Percentiles rank a stretch among this genome's conserved stretches.
phyloP scores from a whole-genome alignment of 2,329 filamentous ascomycete genomes.

The Decorospora gaudefroyi region DNA sequence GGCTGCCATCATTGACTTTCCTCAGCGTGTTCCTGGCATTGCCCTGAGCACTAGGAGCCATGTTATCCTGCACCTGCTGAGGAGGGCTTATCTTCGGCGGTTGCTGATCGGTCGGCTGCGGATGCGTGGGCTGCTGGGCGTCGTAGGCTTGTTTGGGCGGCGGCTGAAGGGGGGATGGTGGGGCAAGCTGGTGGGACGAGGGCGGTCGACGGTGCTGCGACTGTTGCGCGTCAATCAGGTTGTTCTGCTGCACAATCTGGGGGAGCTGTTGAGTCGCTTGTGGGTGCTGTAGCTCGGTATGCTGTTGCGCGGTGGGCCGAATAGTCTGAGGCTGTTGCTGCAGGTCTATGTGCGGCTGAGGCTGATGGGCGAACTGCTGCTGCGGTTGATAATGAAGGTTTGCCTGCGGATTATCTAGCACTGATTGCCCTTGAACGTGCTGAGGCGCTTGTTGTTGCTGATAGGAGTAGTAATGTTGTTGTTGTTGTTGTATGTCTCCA shows the following conservation, averaged over 20 bases:
- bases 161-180: constrained; percentile 44
- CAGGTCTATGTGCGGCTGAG: constrained; percentile 28
- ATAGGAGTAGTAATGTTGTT: constrained; percentile 32
- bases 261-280: constrained; percentile 38
- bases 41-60: constrained; percentile 35
- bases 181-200: constrained; percentile 43
- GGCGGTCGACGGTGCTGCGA: constrained; percentile 41
- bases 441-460: constrained; percentile 28
- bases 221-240: constrained; percentile 36
- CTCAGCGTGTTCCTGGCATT: constrained; percentile 39
- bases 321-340: constrained; percentile 37
- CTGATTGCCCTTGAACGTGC: constrained; percentile 32
- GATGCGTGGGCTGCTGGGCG: constrained; percentile 34
- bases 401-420: constrained; percentile 34
- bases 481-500: constrained; percentile 33
- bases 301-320: constrained; percentile 38
- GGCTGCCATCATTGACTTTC: constrained; percentile 41
- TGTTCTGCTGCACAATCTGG: constrained; percentile 37
- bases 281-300: constrained; percentile 41
- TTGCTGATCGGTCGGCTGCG: constrained; percentile 33
- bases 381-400: constrained; percentile 36
- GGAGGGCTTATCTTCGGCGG: constrained; percentile 36
- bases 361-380: constrained; percentile 21
- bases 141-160: constrained; percentile 43
- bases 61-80: constrained; percentile 41